Percentiles rank a stretch among this genome's conserved stretches.
These are phyloP conservation scores for Colletotrichum chrysophilum DNA, from an alignment of 2,329 filamentous ascomycete species.

Conservation along the genomic window DNA sequence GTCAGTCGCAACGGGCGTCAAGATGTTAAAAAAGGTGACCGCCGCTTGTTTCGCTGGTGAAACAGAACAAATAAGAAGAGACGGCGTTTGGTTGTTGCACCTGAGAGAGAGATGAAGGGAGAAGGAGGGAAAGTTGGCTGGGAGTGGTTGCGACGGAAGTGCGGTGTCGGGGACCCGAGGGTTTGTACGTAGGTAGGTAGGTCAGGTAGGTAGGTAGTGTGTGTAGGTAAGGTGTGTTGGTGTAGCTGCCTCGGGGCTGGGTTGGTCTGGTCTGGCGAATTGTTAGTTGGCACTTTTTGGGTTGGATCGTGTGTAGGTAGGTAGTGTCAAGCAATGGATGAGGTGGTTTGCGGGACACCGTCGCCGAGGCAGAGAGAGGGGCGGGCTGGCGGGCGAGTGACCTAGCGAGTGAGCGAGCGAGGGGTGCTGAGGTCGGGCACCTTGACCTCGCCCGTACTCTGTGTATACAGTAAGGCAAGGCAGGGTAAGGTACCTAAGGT, in stretches of 20 bases:
- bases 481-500: not conserved
- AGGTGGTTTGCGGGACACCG: constrained; percentile 15
- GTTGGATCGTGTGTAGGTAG: not conserved
- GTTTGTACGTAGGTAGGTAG: not conserved
- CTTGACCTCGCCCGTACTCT: not conserved
- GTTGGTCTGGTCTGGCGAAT: constrained; percentile 17
- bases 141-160: constrained; percentile 4
- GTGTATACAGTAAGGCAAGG: not conserved
- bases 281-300: constrained; percentile 10
- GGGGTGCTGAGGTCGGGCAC: not conserved
- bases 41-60: not conserved
- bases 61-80: not conserved
- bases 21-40: not conserved
- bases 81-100: not conserved
- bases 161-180: constrained; percentile 14
- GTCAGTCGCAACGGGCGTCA: not conserved
- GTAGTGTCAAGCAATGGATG: constrained; percentile 7
- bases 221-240: not conserved
- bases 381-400: not conserved
- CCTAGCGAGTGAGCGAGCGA: not conserved
- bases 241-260: constrained; percentile 11
- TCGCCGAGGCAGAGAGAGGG: not conserved
- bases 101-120: not conserved
- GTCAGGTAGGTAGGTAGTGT: not conserved
- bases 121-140: constrained; percentile 5